Base-by-base conservation (phyloP, 768 basidiomycete genomes). In the Calocybe gangraenosa region DNA sequence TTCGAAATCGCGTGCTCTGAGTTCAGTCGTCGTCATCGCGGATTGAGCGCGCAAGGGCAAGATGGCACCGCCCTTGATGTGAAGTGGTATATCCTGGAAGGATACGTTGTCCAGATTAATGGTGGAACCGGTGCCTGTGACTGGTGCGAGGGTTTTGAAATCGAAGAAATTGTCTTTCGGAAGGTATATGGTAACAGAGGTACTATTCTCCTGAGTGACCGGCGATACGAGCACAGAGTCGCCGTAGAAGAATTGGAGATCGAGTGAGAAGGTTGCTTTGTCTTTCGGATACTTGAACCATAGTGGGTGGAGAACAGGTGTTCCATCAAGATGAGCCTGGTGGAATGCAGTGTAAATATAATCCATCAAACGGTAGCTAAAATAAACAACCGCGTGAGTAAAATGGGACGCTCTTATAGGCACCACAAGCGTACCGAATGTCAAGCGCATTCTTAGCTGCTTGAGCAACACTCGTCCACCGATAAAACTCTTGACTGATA, bases 261-360 rank as follows among this genome's bases (percentile, higher is more conserved):
- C 82, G 57, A 84, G 76, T 2, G 65, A 56, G 59, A 69, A 85
- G 0, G 83, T 84, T 30, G 69, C 65, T 1, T 63, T 11, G 59
- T 87, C 84, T 44, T 76, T 70, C 6, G 84, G 82, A 53, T 83
- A 87, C 49, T 75, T 74, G 72, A 74, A 83, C 71, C 73, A 85
- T 25, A 84, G 59, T 11, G 84, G 81, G 43, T 76, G 67, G 17
- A 84, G 64, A 19, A 84, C 71, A 3, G 84, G 81, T 0, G 80
- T 79, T n/a, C 84, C 84, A 47, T 78, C 73, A 11, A 65, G 36
- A 46, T 67, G 65, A 2, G 79, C 78, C 37, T 69, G 59, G 56
- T 84, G 82, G 71, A 85, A 79, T 1, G 80, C 73, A 4, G 84
- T 87, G 61, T 83, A 85, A 46, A 87, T 56, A 61, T 87, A 85